Evolutionary conservation across 176 grass and related monocot genomes (phyloP).

Genomic region (Musa beccarii): DNA sequence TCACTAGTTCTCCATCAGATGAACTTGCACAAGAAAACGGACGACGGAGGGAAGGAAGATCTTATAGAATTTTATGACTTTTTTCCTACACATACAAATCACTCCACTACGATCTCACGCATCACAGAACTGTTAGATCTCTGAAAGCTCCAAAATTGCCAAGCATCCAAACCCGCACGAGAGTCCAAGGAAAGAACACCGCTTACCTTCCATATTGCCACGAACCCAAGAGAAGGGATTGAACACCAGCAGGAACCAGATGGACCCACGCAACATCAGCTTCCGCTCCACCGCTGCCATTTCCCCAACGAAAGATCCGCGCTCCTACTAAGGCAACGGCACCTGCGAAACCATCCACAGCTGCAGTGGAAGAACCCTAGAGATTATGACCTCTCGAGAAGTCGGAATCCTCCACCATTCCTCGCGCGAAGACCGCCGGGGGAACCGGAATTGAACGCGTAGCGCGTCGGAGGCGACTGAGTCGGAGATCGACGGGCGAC

Average conservation of each 20-base stretch:
- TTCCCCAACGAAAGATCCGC: neutral
- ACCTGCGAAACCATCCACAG: neutral
- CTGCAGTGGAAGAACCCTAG: neutral
- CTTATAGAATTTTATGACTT: neutral
- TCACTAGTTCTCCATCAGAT: too few species aligned
- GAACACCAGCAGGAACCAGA: constrained; percentile 5
- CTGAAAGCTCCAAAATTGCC: neutral
- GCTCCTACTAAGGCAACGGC: neutral
- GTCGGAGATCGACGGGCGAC: neutral
- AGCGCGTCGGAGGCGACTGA: neutral
- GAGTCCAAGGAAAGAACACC: neutral
- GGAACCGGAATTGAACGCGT: neutral
- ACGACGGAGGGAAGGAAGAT: neutral
- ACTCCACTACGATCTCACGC: neutral
- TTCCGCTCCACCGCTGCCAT: neutral
- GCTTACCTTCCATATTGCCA: constrained; percentile 7
- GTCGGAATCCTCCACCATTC: neutral
- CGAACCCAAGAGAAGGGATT: neutral
- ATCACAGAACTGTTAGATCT: neutral
- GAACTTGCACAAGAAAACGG: neutral
- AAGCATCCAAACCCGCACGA: neutral
- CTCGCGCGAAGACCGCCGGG: neutral
- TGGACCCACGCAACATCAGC: neutral
- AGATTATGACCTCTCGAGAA: neutral
- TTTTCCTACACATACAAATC: neutral